phyloP scores from a whole-genome alignment of 176 grass and related monocot genomes.

The Puya raimondii region DNA sequence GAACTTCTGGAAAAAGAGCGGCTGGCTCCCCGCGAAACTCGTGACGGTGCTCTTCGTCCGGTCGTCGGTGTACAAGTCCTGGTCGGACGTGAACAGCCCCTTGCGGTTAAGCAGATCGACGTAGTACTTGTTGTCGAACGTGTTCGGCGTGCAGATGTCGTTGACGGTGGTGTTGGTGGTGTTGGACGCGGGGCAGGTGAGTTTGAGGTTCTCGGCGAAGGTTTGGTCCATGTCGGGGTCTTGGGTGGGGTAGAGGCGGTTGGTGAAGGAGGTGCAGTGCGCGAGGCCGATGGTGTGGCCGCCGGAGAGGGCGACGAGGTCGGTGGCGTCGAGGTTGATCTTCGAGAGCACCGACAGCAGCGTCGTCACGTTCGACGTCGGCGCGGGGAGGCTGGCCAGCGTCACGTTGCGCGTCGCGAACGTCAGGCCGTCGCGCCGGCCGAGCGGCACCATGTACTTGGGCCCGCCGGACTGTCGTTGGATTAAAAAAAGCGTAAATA shows the following conservation, averaged over 20 bases:
- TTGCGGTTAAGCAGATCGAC: conserved; percentile 49
- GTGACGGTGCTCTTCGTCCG: conserved; percentile 20
- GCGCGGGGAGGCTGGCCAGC: conserved; percentile 7
- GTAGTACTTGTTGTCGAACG: conserved; percentile 89
- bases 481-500: not conserved
- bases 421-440: conserved; percentile 27
- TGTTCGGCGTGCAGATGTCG: conserved; percentile 38
- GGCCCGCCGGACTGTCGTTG: conserved; percentile 33
- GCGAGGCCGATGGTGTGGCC: conserved; percentile 54
- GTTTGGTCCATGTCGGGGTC: conserved; percentile 34
- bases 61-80: conserved; percentile 34
- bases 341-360: conserved; percentile 13
- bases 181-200: conserved; percentile 23
- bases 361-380: not conserved
- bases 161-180: conserved; percentile 30
- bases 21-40: conserved; percentile 33
- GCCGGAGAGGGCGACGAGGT: conserved; percentile 57
- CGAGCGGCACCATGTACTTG: conserved; percentile 37
- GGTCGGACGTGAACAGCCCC: conserved; percentile 81
- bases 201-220: conserved; percentile 30
- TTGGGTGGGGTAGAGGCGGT: conserved; percentile 32
- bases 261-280: conserved; percentile 43
- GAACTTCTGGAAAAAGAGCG: conserved; percentile 46
- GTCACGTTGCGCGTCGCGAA: not conserved
- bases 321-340: conserved; percentile 38